Conservation (phyloP, 192 early-diverging fungal genomes). For the Pecoramyces ruminantium region DNA sequence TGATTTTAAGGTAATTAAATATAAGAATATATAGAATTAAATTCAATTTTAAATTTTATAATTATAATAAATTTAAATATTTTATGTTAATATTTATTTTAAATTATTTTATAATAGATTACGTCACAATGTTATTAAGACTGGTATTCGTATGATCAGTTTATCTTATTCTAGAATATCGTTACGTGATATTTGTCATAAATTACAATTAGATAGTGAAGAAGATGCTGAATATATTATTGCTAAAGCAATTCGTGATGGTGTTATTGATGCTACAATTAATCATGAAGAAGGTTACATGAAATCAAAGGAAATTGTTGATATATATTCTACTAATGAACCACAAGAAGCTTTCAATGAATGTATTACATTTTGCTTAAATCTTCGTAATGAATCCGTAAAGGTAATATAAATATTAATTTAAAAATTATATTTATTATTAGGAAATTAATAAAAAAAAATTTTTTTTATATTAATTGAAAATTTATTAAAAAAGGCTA, state of each 20-base stretch:
- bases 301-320: constrained; percentile 80
- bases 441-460: too few relatives aligned
- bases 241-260: constrained; percentile 94
- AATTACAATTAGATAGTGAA: constrained; percentile 92
- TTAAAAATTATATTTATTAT: too few relatives aligned
- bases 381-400: constrained; percentile 92
- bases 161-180: constrained; percentile 92
- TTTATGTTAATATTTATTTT: too few relatives aligned
- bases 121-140: constrained; percentile 98
- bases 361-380: constrained; percentile 85
- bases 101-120: constrained; percentile 36
- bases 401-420: constrained; percentile 25
- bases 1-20: constrained; percentile 56
- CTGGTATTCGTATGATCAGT: constrained; percentile 92
- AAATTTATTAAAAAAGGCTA: constrained; percentile 30
- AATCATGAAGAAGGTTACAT: constrained; percentile 89
- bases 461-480: not conserved
- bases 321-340: constrained; percentile 94
- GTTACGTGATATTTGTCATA: constrained; percentile 86
- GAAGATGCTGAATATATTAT: constrained; percentile 99
- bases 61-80: too few relatives aligned
- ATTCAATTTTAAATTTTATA: too few relatives aligned
- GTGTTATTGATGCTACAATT: constrained; percentile 90
- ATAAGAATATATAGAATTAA: too few relatives aligned
- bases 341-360: constrained; percentile 90